Base-by-base conservation (phyloP, 2,329 filamentous ascomycete genomes). In the Talaromyces sp. region DNA sequence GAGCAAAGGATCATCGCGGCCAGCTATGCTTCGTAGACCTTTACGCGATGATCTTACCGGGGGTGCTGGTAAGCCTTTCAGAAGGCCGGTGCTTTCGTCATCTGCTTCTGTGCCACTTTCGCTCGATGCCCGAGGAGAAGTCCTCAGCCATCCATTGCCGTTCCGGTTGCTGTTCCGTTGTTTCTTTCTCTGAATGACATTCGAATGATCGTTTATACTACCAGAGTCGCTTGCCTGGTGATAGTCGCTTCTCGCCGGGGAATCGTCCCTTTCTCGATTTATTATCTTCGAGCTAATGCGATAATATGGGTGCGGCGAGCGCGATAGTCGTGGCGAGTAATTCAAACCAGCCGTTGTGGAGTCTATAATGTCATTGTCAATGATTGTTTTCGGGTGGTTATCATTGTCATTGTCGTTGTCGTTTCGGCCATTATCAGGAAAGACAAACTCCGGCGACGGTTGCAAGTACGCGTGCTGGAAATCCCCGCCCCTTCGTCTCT, bases 31-130 rank as follows among this genome's bases (percentile, higher is more conserved):
- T 84, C 88, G 65, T 86, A 97, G 77, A 8, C 93, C 93, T 78
- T 97, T 97, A 74, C 90, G 89, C 37, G 87, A 83, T n/a, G 56
- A 48, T 67, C 87, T 85, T 9, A 84, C 70, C n/a, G 84, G 89
- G 2, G 93, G 91, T 2, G 93, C 91, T 1, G 94, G 93, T 24
- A 97, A 80, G 0, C 93, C 90, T 75, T 90, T 95, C 64, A 97
- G 82, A 70, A 94, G 89, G 5, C 79, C 76, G 50, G 82, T 83
- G 68, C 93, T 90, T 76, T 98, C 94, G 79, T 98, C 94, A 72
- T 97, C 94, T 45, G 94, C 94, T 75, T 98, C 94, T 19, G 93
- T 96, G 27, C 94, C 94, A 75, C 93, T 97, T 70, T 97, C 93
- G 76, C 92, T 97, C 11, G 86, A 86, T 1, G 87, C 84, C 1